These are phyloP conservation scores for Paraleonurus japonicus DNA, from an alignment of 257 asterid species.

Conservation along the genomic window DNA sequence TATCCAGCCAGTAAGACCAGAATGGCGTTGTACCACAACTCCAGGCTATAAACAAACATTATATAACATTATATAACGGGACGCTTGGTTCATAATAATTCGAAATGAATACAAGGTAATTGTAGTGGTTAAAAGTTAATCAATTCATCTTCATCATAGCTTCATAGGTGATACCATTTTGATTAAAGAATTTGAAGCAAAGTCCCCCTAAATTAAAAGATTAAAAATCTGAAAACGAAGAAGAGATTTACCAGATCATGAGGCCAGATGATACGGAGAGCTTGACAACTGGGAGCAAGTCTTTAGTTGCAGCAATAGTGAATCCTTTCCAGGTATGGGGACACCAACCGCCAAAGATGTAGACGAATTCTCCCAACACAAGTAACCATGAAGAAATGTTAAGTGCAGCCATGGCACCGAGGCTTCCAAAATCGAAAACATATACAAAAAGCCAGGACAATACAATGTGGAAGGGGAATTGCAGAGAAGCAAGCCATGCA, in stretches of 20 bases:
- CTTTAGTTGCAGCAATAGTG: conserved; percentile 39
- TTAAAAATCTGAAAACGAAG: background rate
- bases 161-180: too few relatives aligned
- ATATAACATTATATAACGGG: too few relatives aligned
- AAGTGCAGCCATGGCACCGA: conserved; percentile 28
- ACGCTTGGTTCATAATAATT: too few relatives aligned
- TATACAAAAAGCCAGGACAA: conserved; percentile 23
- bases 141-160: too few relatives aligned
- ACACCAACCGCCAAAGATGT: conserved; percentile 45
- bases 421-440: conserved; percentile 8
- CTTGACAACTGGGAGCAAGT: conserved; percentile 30
- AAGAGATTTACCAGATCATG: conserved; percentile 23
- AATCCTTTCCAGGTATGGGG: conserved; percentile 49
- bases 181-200: too few relatives aligned
- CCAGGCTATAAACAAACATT: conserved; percentile 34
- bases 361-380: conserved; percentile 19
- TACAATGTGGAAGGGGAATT: conserved; percentile 8
- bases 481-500: conserved; percentile 24
- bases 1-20: conserved; percentile 47
- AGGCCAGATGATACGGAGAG: conserved; percentile 20
- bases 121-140: too few relatives aligned
- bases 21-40: conserved; percentile 47
- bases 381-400: conserved; percentile 23
- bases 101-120: too few relatives aligned
- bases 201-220: background rate